Base-by-base conservation (phyloP, 805 yeast species). In the Candida piceae region DNA sequence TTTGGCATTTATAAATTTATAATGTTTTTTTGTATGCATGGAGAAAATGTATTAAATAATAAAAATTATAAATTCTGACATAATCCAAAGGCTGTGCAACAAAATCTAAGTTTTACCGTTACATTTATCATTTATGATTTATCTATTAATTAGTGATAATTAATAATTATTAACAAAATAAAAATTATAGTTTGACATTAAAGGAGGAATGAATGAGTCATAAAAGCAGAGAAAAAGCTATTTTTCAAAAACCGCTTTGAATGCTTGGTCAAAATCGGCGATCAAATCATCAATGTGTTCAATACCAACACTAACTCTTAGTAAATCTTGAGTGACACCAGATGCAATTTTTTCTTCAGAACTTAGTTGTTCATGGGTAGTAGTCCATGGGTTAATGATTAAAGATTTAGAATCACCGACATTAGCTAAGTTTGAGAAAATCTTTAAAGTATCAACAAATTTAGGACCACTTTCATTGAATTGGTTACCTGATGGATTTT, bases 381-480 rank as follows among this genome's bases (percentile, higher is more conserved):
- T 93, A 65, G 76, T 87, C 73, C 82, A 89, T 48, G 98, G 98
- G 37, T 96, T 89, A 62, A 90, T 90, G 40, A 90, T 95, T 58
- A 90, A 74, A 31, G 97, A 86, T 70, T 90, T 93, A 34, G 90
- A 80, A 57, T 90, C 98, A 58, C 98, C 98, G 41, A 90, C 97
- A 55, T 90, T 90, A 34, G 98, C 97, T 58, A 93, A 77, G 68
- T 88, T 85, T 22, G 95, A 82, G 39, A 95, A 94, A 40, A 93
- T 65, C 63, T 86, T 76, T 63, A 93, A 76, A 50, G 66, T 67
- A 63, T 89, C 96, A 42, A 86, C 96, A 42, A 88, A 86, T 50
- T 70, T 74, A 37, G 90, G 89, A 51, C 95, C 87, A 28, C 89
- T 76, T 47, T 79, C 83, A 51, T 76, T 59, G 68, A 84, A 85